Base-by-base conservation (phyloP, 805 yeast species). In the Kodamaea restingae region DNA sequence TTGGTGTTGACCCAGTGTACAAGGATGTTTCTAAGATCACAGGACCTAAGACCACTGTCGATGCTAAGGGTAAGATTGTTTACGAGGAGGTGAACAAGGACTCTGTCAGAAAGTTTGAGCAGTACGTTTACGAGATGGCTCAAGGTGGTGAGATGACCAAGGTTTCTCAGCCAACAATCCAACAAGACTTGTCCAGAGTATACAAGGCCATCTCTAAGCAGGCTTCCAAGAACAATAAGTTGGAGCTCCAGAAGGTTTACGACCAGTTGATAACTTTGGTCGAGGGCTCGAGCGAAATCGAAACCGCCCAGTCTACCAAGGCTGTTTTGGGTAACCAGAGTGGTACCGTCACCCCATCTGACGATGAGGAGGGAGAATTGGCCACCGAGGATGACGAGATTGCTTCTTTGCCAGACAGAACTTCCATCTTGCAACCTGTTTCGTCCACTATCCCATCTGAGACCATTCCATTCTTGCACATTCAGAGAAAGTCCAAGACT, bases 111-210 rank as follows among this genome's bases (percentile, higher is more conserved):
- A 93, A 93, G 63, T 76, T 93, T 48, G 96, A 93, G 69, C 91
- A 90, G 62, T 93, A 93, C 62, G 97, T 93, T 49, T 77, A 80
- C 59, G 95, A 87, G 65, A 90, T 93, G 97, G 95, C 98, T 39
- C 81, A 78, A 57, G 98, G 98, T 67, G 90, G 95, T 53, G 80
- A 80, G 49, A 67, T 87, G 57, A 86, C 97, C 43, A 80, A 73
- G 52, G 70, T 68, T 44, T 61, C 67, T 33, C 83, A 85, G 56
- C 87, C 91, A 52, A 73, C 91, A 25, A 81, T 87, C 55, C 81
- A 85, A 61, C 91, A 88, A 60, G 96, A 88, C 64, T 75, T 88
- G 60, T 76, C 88, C 30, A 77, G 81, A 56, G 84, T 88, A 49
- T 88, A 88, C 73, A 78, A 80, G 54, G 88, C 91, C 41, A 77